Base-by-base conservation (phyloP, 352 stramenopile species). In the Aphanomyces astaci region DNA sequence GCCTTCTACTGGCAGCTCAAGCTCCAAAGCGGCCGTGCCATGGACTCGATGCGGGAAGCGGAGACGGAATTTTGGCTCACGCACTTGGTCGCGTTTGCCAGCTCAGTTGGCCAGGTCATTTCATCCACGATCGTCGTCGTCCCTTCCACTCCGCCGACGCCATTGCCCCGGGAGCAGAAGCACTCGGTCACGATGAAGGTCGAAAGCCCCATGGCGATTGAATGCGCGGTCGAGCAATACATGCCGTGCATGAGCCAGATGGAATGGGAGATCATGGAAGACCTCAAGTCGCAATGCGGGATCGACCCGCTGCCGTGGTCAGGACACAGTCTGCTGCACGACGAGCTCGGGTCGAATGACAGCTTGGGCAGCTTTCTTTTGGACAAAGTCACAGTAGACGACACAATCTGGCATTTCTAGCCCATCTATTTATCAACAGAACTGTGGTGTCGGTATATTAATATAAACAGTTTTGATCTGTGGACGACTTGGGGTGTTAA, bases 1-100 rank as follows among this genome's bases (percentile, higher is more conserved):
- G 80, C 89, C 54, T 92, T 86, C 62, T 90, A 89, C 70, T 92
- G 84, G 84, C 81, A 90, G 73, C 78, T 92, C 59, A 79, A 92
- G 75, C 84, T 85, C 63, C 76, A 78, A 28, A 86, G 81, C 71
- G 78, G 79, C 7, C 66, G 82, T 30, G 80, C 87, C 64, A 87
- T 90, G 60, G 81, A 86, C 51, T 72, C 82, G 49, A 79, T 89
- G 60, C 89, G 88, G 53, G 59, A 76, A 3, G 74, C 77, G n/a
- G 82, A 90, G 63, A 75, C 75, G 5, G 79, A 88, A 66, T 92
- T 88, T 51, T 90, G 82, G 84, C 76, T 84, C 59, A 75, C 72
- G 3, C 80, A 89, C 62, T 87, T 89, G 53, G 66, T 83, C 51
- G 79, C 78, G 65, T 90, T 92, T 66, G 79, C 79, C 54, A 75